These are phyloP conservation scores for Suillus spraguei DNA, from an alignment of 768 basidiomycete genomes.

Conservation along the genomic window DNA sequence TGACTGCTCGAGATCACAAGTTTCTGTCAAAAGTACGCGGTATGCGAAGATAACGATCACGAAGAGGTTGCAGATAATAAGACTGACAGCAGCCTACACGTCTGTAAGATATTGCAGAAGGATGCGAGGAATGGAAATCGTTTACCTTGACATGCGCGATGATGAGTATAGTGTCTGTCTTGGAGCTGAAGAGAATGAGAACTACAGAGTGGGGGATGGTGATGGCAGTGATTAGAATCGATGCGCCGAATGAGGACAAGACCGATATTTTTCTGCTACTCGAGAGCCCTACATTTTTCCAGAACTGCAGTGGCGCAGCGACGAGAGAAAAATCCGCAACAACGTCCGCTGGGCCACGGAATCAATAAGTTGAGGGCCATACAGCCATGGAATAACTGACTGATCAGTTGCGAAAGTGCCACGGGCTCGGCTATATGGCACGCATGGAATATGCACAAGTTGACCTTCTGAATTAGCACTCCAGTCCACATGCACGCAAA, in stretches of 20 bases:
- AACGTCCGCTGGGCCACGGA: background rate
- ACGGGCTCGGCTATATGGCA: slow-evolving; percentile 16
- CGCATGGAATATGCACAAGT: slow-evolving; percentile 7
- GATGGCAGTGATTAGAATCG: slow-evolving; percentile 22
- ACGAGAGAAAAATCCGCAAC: background rate
- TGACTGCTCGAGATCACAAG: slow-evolving; percentile 13
- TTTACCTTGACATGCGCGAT: slow-evolving; percentile 26
- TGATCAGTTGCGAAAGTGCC: slow-evolving; percentile 21
- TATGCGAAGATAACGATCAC: slow-evolving; percentile 28
- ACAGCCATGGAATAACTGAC: slow-evolving; percentile 18
- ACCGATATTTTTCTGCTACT: slow-evolving; percentile 22
- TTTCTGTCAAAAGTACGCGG: slow-evolving; percentile 16
- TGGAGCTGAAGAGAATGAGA: slow-evolving; percentile 3
- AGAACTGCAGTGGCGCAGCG: slow-evolving; percentile 13
- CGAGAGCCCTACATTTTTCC: slow-evolving; percentile 18
- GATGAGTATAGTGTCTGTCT: slow-evolving; percentile 19
- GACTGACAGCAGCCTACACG: slow-evolving; percentile 23
- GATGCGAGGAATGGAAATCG: background rate
- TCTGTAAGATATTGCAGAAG: background rate
- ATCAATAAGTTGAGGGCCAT: background rate
- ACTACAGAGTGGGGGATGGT: slow-evolving; percentile 19
- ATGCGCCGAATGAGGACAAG: slow-evolving; percentile 23
- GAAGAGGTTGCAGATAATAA: slow-evolving; percentile 31
- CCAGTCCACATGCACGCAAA: slow-evolving; percentile 20
- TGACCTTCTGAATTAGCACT: slow-evolving; percentile 15